These are phyloP conservation scores for Biancaea sappan DNA, from an alignment of 306 rosid genomes.

Conservation along the genomic window DNA sequence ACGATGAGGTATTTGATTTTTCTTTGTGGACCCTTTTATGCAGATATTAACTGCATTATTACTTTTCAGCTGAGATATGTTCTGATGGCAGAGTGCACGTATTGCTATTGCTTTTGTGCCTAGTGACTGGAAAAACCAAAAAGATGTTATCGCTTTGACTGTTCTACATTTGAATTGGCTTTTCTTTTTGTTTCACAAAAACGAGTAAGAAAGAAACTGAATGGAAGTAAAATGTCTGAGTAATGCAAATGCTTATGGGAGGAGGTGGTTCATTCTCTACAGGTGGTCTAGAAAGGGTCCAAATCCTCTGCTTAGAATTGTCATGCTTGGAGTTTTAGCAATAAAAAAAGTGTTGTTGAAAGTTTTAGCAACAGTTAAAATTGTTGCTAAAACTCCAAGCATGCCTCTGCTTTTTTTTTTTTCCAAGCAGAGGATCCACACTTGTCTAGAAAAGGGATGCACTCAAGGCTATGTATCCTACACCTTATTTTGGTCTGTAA, in stretches of 20 bases:
- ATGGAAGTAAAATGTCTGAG: constrained; percentile 29
- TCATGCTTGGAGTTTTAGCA: too few species aligned
- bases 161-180: constrained; percentile 85
- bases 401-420: too few species aligned
- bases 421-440: too few species aligned
- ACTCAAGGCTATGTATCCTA: constrained; percentile 69
- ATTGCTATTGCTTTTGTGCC: constrained; percentile 98
- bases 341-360: too few species aligned
- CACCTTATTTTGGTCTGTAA: not conserved
- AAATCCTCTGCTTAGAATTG: too few species aligned
- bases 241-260: constrained; percentile 85
- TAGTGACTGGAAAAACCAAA: constrained; percentile 93
- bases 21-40: too few species aligned
- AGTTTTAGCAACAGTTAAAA: too few species aligned
- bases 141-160: constrained; percentile 73
- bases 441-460: constrained; percentile 95
- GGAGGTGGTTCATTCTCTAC: constrained; percentile 93
- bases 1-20: constrained; percentile 94
- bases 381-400: too few species aligned
- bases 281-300: too few species aligned
- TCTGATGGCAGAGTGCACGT: constrained; percentile 65
- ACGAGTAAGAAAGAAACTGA: constrained; percentile 3
- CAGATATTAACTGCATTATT: too few species aligned
- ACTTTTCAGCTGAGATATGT: constrained; percentile 33
- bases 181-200: constrained; percentile 8